Evolutionary conservation across 768 basidiomycete species (phyloP).

Genomic region (Mycena amicta): DNA sequence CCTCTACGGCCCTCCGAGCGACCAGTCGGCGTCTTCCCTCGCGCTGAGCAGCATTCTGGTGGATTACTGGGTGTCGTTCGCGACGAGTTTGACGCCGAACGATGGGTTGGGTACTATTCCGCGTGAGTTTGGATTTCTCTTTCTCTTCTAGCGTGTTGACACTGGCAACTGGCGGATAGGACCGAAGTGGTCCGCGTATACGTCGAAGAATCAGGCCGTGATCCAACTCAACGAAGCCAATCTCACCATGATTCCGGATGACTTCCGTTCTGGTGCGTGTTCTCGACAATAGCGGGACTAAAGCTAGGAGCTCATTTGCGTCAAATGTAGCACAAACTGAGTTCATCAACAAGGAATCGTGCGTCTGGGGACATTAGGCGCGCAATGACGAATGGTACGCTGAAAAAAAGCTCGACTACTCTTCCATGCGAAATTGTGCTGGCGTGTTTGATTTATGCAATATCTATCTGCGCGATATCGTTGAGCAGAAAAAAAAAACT

Average conservation of each 20-base stretch:
- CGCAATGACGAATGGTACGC: no score
- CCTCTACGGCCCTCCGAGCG: constrained; percentile 35
- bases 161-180: not conserved
- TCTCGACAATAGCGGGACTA: constrained; percentile 29
- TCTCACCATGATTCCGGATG: constrained; percentile 37
- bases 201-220: constrained; percentile 26
- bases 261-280: constrained; percentile 7
- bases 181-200: constrained; percentile 8
- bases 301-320: constrained; percentile 1
- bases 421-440: no score
- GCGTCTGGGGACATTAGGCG: constrained; percentile 9
- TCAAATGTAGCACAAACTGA: constrained; percentile 1
- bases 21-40: constrained; percentile 24
- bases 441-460: no score
- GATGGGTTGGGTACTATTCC: constrained; percentile 33
- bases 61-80: constrained; percentile 48
- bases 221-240: constrained; percentile 40
- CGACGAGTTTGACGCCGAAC: constrained; percentile 41
- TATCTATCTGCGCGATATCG: no score
- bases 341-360: constrained; percentile 8
- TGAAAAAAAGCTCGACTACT: no score
- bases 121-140: constrained; percentile 25
- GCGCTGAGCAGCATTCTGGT: constrained; percentile 37
- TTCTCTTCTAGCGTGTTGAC: not conserved
- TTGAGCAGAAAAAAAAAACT: no score